Percentiles rank a stretch among this genome's conserved stretches.
phyloP scores from a whole-genome alignment of 805 yeast species.

The Starmerella scarabaei region DNA sequence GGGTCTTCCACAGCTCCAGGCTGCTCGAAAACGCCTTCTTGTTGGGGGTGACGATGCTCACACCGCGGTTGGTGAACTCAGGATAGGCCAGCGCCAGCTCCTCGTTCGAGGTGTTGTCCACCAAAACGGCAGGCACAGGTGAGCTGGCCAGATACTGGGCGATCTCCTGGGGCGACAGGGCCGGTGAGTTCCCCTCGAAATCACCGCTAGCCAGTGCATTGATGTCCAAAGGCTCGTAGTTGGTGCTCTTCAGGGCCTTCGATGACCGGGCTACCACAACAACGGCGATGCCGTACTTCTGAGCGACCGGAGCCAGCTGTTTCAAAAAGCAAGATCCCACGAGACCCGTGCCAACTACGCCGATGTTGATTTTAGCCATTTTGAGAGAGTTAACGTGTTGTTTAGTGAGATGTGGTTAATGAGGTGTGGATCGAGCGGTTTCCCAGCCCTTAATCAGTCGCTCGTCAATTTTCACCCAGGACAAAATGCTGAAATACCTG shows the following conservation, averaged over 20 bases:
- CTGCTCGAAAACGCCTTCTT: constrained; percentile 90
- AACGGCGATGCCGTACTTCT: constrained; percentile 58
- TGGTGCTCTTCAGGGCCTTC: constrained; percentile 53
- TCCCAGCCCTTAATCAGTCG: too few relatives aligned
- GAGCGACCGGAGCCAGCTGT: constrained; percentile 44
- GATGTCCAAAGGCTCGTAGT: constrained; percentile 60
- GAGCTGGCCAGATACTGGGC: constrained; percentile 51
- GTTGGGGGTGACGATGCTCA: constrained; percentile 95
- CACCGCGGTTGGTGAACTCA: constrained; percentile 55
- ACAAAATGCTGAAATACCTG: constrained; percentile 15
- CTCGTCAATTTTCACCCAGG: too few relatives aligned
- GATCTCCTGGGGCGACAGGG: constrained; percentile 46
- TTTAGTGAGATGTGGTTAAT: not conserved
- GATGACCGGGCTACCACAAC: constrained; percentile 66
- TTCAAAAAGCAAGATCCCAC: constrained; percentile 85
- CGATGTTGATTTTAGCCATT: constrained; percentile 40
- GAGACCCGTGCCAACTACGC: constrained; percentile 80
- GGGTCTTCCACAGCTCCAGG: constrained; percentile 58
- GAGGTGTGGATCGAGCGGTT: too few relatives aligned
- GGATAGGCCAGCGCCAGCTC: constrained; percentile 68
- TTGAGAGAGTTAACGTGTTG: too few relatives aligned
- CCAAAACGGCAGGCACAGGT: constrained; percentile 62
- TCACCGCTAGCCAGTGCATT: constrained; percentile 49
- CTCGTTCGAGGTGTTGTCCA: constrained; percentile 89
- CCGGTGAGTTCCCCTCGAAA: constrained; percentile 35